Percentiles rank a stretch among this genome's conserved stretches.
Conservation (phyloP, 148 eudicot genomes). For the Pouteria glomerata region DNA sequence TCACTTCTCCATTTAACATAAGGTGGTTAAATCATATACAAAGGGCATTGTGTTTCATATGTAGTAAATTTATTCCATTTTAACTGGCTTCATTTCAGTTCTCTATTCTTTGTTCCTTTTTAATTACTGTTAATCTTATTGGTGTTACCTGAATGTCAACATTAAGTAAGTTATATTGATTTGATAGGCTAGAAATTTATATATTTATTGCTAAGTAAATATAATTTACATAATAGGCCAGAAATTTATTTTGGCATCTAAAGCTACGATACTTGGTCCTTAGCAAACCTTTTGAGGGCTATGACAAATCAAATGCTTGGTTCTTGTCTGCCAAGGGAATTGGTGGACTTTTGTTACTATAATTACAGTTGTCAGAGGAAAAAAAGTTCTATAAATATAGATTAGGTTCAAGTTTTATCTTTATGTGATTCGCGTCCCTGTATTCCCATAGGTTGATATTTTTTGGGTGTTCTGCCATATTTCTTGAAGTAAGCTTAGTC, state of each 20-base stretch:
- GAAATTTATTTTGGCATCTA: background rate
- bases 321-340: background rate
- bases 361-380: background rate
- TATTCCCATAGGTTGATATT: background rate
- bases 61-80: background rate
- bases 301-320: background rate
- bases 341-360: background rate
- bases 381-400: background rate
- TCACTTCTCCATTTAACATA: background rate
- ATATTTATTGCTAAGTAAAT: too few relatives aligned
- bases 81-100: background rate
- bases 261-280: background rate
- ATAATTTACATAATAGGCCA: too few relatives aligned
- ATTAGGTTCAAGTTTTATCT: background rate
- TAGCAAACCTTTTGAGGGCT: background rate
- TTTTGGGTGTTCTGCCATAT: background rate
- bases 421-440: background rate
- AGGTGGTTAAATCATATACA: background rate
- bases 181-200: too few relatives aligned
- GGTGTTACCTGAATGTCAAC: too few relatives aligned
- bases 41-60: background rate
- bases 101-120: background rate
- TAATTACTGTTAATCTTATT: background rate
- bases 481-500: background rate
- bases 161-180: background rate